These are phyloP conservation scores for Colletotrichum falcatum DNA, from an alignment of 2,329 filamentous ascomycete genomes.

Conservation along the genomic window DNA sequence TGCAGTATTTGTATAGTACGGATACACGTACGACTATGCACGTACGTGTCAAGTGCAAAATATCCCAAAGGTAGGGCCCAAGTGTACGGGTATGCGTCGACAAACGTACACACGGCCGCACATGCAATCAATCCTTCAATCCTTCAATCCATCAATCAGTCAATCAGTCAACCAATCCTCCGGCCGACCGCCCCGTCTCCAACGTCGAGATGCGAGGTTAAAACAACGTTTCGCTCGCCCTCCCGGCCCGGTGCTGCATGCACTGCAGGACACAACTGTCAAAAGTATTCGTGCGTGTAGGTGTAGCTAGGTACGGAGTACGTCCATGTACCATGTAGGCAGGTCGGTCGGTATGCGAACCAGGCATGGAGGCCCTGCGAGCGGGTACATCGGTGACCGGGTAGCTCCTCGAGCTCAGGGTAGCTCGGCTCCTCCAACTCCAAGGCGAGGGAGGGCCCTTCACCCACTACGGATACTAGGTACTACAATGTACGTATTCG, in stretches of 20 bases:
- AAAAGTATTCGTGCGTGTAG: too few relatives aligned
- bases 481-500: too few relatives aligned
- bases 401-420: constrained; percentile 20
- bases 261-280: neutral
- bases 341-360: neutral
- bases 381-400: constrained; percentile 21
- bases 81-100: neutral
- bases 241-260: neutral
- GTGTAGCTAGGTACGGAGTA: too few relatives aligned
- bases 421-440: too few relatives aligned
- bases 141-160: too few relatives aligned
- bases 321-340: neutral
- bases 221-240: constrained; percentile 1
- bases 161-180: neutral
- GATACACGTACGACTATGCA: too few relatives aligned
- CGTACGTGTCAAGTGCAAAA: too few relatives aligned
- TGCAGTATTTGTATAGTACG: too few relatives aligned
- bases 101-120: neutral
- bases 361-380: constrained; percentile 5
- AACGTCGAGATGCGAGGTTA: constrained; percentile 4
- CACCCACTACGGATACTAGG: too few relatives aligned
- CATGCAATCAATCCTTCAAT: too few relatives aligned
- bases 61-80: too few relatives aligned
- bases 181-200: neutral
- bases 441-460: too few relatives aligned